A percentile compares a stretch with the other conserved stretches of the same genome.
These are phyloP conservation scores for Apophysomyces sp. DNA, from an alignment of 371 early-diverging fungal genomes.

Conservation along the genomic window DNA sequence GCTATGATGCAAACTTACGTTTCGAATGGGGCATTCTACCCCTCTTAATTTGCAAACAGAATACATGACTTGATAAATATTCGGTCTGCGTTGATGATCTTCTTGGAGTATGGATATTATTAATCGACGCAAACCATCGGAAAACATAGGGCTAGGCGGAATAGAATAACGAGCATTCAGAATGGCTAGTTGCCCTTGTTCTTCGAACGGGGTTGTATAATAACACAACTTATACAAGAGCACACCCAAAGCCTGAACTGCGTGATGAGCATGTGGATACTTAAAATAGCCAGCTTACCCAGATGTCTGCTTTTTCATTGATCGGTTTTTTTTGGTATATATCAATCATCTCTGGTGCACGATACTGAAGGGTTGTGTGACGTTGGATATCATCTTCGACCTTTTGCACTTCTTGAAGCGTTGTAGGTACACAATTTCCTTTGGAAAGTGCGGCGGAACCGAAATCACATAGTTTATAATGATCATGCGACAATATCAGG, in stretches of 20 bases:
- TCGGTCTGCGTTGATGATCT: conserved; percentile 70
- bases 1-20: conserved; percentile 32
- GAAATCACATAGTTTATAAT: conserved; percentile 92
- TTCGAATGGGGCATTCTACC: conserved; percentile 64
- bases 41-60: conserved; percentile 67
- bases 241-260: conserved; percentile 85
- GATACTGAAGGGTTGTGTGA: conserved; percentile 90
- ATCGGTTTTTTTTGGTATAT: conserved; percentile 80
- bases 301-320: conserved; percentile 83
- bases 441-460: conserved; percentile 79
- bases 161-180: conserved; percentile 83
- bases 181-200: conserved; percentile 83
- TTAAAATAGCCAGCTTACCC: conserved; percentile 18
- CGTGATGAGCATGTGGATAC: not conserved
- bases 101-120: conserved; percentile 76
- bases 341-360: conserved; percentile 93
- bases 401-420: conserved; percentile 65
- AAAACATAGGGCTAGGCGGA: conserved; percentile 72
- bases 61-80: conserved; percentile 74
- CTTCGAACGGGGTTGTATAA: conserved; percentile 93
- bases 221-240: conserved; percentile 84
- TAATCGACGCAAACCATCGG: conserved; percentile 57
- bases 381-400: conserved; percentile 87
- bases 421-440: conserved; percentile 55
- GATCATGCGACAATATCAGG: conserved; percentile 48